These are phyloP conservation scores for Rhodotorula glutinis DNA, from an alignment of 1,284 basidiomycete species.

Conservation along the genomic window DNA sequence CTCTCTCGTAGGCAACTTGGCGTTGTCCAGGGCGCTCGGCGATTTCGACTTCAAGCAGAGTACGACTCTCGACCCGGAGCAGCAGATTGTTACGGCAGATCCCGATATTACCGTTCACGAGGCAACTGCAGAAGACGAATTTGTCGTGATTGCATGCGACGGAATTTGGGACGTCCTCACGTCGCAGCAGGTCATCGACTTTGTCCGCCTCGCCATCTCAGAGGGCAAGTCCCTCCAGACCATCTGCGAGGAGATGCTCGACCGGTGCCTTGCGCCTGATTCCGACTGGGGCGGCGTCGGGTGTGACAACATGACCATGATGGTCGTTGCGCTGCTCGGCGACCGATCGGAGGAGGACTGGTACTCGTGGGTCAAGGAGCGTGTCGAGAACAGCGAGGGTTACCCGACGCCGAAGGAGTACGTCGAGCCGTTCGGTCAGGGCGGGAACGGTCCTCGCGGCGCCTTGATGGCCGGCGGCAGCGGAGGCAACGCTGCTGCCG, in stretches of 20 bases:
- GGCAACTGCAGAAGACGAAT: slow-evolving; percentile 86
- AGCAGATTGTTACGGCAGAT: slow-evolving; percentile 92
- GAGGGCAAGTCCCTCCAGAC: slow-evolving; percentile 73
- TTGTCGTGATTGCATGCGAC: slow-evolving; percentile 92
- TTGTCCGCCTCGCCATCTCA: slow-evolving; percentile 77
- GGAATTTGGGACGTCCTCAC: slow-evolving; percentile 98
- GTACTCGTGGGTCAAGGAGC: slow-evolving; percentile 84
- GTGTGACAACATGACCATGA: slow-evolving; percentile 98
- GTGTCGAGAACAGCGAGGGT: slow-evolving; percentile 71
- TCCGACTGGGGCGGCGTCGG: slow-evolving; percentile 91
- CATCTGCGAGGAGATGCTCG: slow-evolving; percentile 87
- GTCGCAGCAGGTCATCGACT: slow-evolving; percentile 90
- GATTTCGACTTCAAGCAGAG: slow-evolving; percentile 99
- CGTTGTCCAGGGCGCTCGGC: slow-evolving; percentile 89
- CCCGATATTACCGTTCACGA: slow-evolving; percentile 85
- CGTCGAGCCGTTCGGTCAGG: slow-evolving; percentile 59
- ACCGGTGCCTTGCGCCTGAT: slow-evolving; percentile 90
- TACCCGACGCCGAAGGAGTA: slow-evolving; percentile 66
- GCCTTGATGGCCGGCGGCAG: slow-evolving; percentile 21
- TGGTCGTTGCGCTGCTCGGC: slow-evolving; percentile 82
- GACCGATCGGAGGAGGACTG: slow-evolving; percentile 87
- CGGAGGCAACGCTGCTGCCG: background rate
- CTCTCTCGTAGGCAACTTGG: slow-evolving; percentile 75
- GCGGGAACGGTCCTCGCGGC: slow-evolving; percentile 29
- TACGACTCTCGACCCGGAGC: slow-evolving; percentile 71